Conservation (phyloP, 768 basidiomycete species). For the Pholiota molesta region DNA sequence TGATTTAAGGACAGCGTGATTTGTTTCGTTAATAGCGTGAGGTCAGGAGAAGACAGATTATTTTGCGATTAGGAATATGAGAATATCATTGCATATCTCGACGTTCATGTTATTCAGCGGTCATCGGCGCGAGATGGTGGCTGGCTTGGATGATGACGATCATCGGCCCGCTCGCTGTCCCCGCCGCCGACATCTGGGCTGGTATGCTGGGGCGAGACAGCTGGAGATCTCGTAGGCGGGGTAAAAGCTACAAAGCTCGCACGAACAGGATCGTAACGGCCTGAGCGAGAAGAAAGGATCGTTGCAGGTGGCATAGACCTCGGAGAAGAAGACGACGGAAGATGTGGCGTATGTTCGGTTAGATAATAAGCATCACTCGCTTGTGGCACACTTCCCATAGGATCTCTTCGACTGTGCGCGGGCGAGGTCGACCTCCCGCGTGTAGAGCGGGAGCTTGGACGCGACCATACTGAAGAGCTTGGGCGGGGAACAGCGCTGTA, state of each 20-base stretch:
- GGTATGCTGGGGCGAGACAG: constrained; percentile 17
- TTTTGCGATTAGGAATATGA: constrained; percentile 16
- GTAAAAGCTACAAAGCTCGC: constrained; percentile 43
- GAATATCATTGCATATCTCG: constrained; percentile 9
- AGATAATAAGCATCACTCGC: too few species aligned
- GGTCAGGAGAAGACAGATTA: constrained; percentile 21
- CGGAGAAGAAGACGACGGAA: constrained; percentile 19
- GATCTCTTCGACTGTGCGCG: constrained; percentile 20
- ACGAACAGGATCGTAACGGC: constrained; percentile 58
- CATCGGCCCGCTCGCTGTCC: constrained; percentile 22
- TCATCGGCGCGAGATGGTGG: constrained; percentile 13
- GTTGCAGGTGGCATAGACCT: constrained; percentile 24
- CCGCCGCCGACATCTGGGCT: constrained; percentile 16
- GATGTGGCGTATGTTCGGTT: constrained; percentile 23
- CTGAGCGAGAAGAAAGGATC: constrained; percentile 34
- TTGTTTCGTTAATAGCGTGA: constrained; percentile 32
- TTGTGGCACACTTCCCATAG: constrained; percentile 17
- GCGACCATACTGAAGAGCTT: constrained; percentile 39
- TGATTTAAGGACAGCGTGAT: constrained; percentile 30
- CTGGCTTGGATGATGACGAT: constrained; percentile 20
- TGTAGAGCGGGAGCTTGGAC: constrained; percentile 31
- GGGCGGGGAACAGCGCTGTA: constrained; percentile 42
- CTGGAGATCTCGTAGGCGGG: constrained; percentile 24
- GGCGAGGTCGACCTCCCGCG: constrained; percentile 32
- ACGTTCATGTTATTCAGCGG: constrained; percentile 16